Conservation (phyloP, 108 stramenopile species). For the Mayamaea pseudoterrestris region DNA sequence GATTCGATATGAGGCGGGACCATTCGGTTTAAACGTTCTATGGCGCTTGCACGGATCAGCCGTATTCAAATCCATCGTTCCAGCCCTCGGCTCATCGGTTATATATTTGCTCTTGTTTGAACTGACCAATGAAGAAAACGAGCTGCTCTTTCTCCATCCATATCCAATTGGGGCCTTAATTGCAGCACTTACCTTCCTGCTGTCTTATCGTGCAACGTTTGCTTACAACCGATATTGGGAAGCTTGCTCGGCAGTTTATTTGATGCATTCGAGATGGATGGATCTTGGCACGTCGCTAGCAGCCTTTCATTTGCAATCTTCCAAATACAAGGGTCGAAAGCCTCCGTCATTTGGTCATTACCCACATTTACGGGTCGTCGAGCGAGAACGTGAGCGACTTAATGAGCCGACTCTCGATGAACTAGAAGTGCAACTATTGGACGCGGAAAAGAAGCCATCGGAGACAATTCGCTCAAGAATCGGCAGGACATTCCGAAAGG, state of each 20-base stretch:
- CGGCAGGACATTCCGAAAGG: background rate
- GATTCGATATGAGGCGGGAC: constrained; percentile 18
- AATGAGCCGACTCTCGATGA: constrained; percentile 1
- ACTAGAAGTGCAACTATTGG: constrained; percentile 1
- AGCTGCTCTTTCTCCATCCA: constrained; percentile 13
- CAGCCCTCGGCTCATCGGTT: constrained; percentile 21
- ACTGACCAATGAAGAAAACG: background rate
- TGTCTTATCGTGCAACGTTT: constrained; percentile 38
- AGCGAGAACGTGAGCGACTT: background rate
- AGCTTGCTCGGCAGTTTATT: constrained; percentile 46
- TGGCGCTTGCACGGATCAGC: constrained; percentile 33
- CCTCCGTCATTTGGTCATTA: constrained; percentile 56
- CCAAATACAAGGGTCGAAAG: constrained; percentile 24
- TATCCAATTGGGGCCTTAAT: constrained; percentile 27
- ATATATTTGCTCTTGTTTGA: constrained; percentile 13
- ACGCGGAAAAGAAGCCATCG: too few species aligned
- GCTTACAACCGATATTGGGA: constrained; percentile 51
- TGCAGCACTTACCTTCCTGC: constrained; percentile 27
- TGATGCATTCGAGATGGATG: constrained; percentile 65
- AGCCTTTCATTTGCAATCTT: constrained; percentile 57
- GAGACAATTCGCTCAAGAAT: background rate
- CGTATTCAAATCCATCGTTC: constrained; percentile 24
- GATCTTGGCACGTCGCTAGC: constrained; percentile 47
- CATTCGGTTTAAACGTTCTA: constrained; percentile 20
- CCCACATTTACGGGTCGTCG: constrained; percentile 13